These are phyloP conservation scores for Clausena lansium DNA, from an alignment of 345 rosid genomes.

Conservation along the genomic window DNA sequence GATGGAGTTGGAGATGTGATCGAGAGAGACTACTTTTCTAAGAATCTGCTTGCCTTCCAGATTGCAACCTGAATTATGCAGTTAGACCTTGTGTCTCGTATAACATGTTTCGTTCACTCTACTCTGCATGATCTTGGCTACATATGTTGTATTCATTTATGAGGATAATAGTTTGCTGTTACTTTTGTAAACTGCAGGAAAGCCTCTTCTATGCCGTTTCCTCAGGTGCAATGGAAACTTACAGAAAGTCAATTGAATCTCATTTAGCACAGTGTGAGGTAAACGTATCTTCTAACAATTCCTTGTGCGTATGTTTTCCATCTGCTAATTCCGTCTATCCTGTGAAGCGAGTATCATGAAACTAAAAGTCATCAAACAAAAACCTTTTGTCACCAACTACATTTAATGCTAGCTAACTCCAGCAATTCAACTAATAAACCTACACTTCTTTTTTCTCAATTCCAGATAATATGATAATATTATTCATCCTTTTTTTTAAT, in stretches of 20 bases:
- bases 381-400: not conserved
- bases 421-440: not conserved
- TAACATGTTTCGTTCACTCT: not conserved
- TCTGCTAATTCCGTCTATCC: slow-evolving; percentile 7
- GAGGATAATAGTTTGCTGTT: slow-evolving; percentile 7
- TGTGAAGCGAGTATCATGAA: not conserved
- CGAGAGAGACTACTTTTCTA: not conserved
- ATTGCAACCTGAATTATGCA: no score
- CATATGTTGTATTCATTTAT: slow-evolving; percentile 9
- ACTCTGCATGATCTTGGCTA: not conserved
- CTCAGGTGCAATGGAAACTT: slow-evolving; percentile 73
- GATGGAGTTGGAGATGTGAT: not conserved
- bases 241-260: slow-evolving; percentile 79
- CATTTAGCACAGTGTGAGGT: slow-evolving; percentile 60
- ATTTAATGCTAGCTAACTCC: not conserved
- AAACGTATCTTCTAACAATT: slow-evolving; percentile 6
- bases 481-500: not conserved
- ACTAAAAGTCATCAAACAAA: not conserved
- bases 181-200: slow-evolving; percentile 56
- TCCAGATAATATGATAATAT: not conserved
- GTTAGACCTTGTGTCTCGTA: slow-evolving; percentile 1
- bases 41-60: not conserved
- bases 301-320: not conserved
- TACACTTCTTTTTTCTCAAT: not conserved
- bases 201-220: slow-evolving; percentile 92